Percentiles rank a stretch among this genome's conserved stretches.
These are phyloP conservation scores for Thraustochytrium striatum DNA, from an alignment of 352 stramenopile species.

Conservation along the genomic window DNA sequence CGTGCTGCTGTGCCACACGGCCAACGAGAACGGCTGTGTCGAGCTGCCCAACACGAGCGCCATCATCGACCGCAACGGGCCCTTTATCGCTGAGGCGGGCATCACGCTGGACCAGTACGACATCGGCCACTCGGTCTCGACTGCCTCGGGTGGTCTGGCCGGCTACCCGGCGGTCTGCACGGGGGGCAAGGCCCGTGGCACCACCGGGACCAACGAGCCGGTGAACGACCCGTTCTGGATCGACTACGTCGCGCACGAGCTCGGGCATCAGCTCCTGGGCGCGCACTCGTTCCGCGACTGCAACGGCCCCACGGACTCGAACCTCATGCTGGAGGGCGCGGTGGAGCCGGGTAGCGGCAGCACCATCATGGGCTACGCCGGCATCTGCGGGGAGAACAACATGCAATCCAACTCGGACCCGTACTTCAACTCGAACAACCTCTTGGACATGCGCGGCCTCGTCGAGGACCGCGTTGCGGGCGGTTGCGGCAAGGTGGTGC, in stretches of 20 bases:
- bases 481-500: neutral
- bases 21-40: too few species aligned
- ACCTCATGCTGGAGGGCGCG: conserved; percentile 8
- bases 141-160: conserved; percentile 5
- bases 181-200: conserved; percentile 21
- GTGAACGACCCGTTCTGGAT: conserved; percentile 21
- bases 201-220: conserved; percentile 8
- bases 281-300: conserved; percentile 41
- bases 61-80: conserved; percentile 20
- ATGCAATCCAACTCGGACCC: conserved; percentile 46
- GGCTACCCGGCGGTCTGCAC: neutral
- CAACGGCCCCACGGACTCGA: neutral
- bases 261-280: conserved; percentile 37
- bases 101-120: conserved; percentile 8
- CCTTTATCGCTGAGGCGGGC: neutral
- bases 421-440: conserved; percentile 45
- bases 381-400: conserved; percentile 12
- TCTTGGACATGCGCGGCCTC: conserved; percentile 33
- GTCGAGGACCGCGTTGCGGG: neutral
- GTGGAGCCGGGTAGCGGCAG: conserved; percentile 43
- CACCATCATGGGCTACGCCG: conserved; percentile 49
- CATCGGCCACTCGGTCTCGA: conserved; percentile 35
- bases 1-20: conserved; percentile 26
- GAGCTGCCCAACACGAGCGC: conserved; percentile 4
- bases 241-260: conserved; percentile 45